Evolutionary conservation across 768 basidiomycete species (phyloP), one percentile per base, ranked within the genome.

Genomic region (Saitozyma sp.): DNA sequence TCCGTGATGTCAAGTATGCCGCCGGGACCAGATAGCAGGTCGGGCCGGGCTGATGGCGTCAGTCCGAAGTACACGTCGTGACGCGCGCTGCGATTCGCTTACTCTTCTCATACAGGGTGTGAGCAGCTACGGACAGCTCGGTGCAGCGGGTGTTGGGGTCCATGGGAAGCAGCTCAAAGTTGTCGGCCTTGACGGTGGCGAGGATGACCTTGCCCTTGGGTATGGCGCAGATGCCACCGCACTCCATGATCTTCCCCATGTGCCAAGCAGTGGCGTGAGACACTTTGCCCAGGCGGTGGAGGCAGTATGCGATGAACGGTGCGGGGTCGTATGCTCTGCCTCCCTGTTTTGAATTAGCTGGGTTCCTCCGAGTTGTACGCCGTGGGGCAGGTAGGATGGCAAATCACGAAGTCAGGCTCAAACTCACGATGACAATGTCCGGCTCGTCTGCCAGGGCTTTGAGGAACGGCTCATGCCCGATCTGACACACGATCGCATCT

Each of bases 201-300:
- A 56, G 45, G 17, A 64, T 64, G 11, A 46, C 37, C 19, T 56
- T 59, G 11, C 58, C 63, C 42, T 56, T 59, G 9, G 63, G 63
- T 37, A 43, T 59, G 37, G 63, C 63, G 46, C 63, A 64, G 19
- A 64, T 45, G 41, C 46, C 63, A 20, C 63, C 63, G 40, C 63
- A 64, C 37, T 64, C 63, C 46, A 53, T 38, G 48, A 64, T 64
- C 59, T 64, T 64, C 17, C 63, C 63, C 63, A 64, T 64, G 43
- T 64, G 63, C 63, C 63, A 59, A 11, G 54, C 63, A 3, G 50
- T 54, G 19, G 45, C 51, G 40, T 39, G 52, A 11, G 43, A 37
- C 2, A 54, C 50, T 5, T 43, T 38, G 14, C 38, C 43, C 43
- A 60, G 14, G 29, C 29, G 29, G 29, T 29, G 29, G 14, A 52